Conservation (phyloP, 305 asterid genomes). For the Fraxinus floribunda region DNA sequence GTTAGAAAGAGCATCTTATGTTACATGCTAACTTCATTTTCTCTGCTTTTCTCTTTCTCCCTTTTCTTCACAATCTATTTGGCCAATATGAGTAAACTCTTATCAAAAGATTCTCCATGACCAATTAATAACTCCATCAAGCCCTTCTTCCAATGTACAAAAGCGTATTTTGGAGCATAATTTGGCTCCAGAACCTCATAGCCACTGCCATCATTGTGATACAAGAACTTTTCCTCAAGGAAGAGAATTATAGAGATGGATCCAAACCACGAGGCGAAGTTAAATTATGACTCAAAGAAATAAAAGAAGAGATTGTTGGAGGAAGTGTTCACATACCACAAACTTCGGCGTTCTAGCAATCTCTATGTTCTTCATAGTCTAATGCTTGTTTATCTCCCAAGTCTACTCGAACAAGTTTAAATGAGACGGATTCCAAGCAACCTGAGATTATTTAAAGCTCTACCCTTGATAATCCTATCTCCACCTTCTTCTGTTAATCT, state of each 20-base stretch:
- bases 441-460: neutral
- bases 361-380: neutral
- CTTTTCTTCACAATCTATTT: neutral
- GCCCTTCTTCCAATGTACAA: neutral
- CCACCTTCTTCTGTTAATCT: neutral
- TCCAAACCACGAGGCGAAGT: neutral
- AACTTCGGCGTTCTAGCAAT: neutral
- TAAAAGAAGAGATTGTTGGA: neutral
- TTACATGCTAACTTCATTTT: neutral
- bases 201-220: neutral
- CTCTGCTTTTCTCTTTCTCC: neutral
- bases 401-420: neutral
- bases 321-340: neutral
- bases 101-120: neutral
- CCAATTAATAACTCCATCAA: neutral
- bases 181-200: neutral
- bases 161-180: neutral
- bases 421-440: neutral
- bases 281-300: neutral
- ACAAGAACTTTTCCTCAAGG: neutral
- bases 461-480: neutral
- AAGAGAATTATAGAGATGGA: neutral
- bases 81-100: neutral
- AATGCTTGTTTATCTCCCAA: neutral
- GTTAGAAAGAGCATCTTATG: neutral